Percentiles rank a stretch among this genome's conserved stretches.
phyloP scores from a whole-genome alignment of 768 basidiomycete genomes.

The Suillus variegatus region DNA sequence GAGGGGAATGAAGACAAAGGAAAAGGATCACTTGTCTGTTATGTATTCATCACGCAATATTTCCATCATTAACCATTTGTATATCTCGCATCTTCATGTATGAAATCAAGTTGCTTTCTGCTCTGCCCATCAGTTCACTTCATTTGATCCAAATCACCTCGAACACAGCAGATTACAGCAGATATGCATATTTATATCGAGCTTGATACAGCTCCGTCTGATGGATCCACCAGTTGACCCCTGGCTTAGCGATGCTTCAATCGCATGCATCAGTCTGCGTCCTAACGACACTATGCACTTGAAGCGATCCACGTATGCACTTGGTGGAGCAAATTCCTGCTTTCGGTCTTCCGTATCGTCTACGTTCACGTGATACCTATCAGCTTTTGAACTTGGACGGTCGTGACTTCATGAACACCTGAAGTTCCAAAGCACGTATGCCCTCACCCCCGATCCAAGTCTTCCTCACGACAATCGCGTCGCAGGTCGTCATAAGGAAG shows the following conservation, averaged over 20 bases:
- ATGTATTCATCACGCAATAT: neutral
- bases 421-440: constrained; percentile 39
- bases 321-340: neutral
- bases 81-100: neutral
- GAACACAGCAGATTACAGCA: neutral
- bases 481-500: constrained; percentile 73
- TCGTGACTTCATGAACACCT: constrained; percentile 1
- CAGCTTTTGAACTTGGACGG: neutral
- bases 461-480: constrained; percentile 88
- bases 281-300: neutral
- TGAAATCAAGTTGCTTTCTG: neutral
- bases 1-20: neutral
- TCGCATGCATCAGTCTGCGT: neutral
- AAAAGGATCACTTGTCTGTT: neutral
- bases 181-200: neutral
- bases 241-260: neutral
- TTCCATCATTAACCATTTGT: neutral
- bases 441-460: constrained; percentile 79
- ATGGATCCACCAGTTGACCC: neutral
- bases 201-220: neutral
- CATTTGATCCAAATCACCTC: neutral
- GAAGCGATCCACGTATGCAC: neutral
- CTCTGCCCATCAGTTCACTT: neutral
- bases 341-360: neutral
- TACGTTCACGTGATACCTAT: constrained; percentile 3